These are phyloP conservation scores for Aspergillus arachidicola DNA, from an alignment of 2,329 filamentous ascomycete genomes.

Conservation along the genomic window DNA sequence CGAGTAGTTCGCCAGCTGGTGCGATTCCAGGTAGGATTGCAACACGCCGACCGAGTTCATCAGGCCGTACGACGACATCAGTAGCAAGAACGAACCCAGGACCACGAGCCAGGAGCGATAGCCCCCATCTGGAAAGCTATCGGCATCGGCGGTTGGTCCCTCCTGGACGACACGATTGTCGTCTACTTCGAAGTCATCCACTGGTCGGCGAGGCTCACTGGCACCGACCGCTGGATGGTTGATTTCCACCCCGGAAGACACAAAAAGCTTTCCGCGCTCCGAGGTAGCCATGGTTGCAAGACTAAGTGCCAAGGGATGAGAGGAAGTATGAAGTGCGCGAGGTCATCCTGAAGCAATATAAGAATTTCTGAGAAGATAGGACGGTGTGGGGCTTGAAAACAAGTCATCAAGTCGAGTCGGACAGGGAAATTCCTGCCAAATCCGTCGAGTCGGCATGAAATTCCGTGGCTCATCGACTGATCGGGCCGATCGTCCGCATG, in stretches of 20 bases:
- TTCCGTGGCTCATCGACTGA: background rate
- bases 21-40: constrained; percentile 49
- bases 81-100: constrained; percentile 39
- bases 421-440: background rate
- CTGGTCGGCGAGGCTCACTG: background rate
- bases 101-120: constrained; percentile 40
- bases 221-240: background rate
- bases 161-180: background rate
- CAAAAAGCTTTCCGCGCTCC: background rate
- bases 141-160: background rate
- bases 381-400: too few relatives aligned
- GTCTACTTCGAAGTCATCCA: background rate
- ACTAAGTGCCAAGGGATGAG: too few relatives aligned
- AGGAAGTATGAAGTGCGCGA: background rate
- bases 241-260: background rate
- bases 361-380: background rate
- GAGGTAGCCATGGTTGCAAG: background rate
- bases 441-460: background rate
- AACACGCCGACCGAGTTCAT: constrained; percentile 55
- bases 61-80: constrained; percentile 48
- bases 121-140: constrained; percentile 38
- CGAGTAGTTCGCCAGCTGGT: constrained; percentile 50
- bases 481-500: background rate
- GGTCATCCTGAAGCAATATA: background rate
- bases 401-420: background rate